These are phyloP conservation scores for Hibiscus tridactylites DNA, from an alignment of 345 rosid genomes.

Conservation along the genomic window DNA sequence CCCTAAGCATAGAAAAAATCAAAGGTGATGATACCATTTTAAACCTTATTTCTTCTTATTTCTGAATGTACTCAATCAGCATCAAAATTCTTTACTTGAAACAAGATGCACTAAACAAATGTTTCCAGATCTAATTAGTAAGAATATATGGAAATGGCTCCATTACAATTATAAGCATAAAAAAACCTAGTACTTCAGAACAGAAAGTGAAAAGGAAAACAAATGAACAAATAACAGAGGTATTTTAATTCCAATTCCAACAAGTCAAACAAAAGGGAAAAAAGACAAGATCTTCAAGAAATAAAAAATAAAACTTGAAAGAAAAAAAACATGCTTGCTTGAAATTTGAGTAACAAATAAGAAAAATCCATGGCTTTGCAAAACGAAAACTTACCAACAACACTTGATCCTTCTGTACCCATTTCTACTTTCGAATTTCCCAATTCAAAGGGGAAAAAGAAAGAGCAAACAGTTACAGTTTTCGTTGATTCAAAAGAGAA, in stretches of 20 bases:
- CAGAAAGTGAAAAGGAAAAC: no score
- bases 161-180: neutral
- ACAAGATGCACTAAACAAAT: no score
- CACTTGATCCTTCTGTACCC: slow-evolving; percentile 46
- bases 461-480: neutral
- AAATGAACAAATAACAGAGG: no score
- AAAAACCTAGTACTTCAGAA: no score
- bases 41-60: neutral
- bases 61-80: neutral
- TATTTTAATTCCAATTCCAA: no score
- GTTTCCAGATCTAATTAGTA: neutral
- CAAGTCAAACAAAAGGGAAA: no score
- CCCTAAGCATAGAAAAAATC: neutral
- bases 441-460: neutral
- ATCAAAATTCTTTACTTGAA: neutral
- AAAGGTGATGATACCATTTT: neutral
- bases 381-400: slow-evolving; percentile 31
- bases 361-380: slow-evolving; percentile 3
- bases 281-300: no score
- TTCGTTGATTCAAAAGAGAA: neutral
- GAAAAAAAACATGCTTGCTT: no score
- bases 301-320: no score
- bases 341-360: neutral
- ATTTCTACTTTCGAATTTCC: slow-evolving; percentile 15
- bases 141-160: neutral